Evolutionary conservation across 2,329 filamentous ascomycete genomes (phyloP).

Genomic region (Hymenotorrendiella dingleyae): DNA sequence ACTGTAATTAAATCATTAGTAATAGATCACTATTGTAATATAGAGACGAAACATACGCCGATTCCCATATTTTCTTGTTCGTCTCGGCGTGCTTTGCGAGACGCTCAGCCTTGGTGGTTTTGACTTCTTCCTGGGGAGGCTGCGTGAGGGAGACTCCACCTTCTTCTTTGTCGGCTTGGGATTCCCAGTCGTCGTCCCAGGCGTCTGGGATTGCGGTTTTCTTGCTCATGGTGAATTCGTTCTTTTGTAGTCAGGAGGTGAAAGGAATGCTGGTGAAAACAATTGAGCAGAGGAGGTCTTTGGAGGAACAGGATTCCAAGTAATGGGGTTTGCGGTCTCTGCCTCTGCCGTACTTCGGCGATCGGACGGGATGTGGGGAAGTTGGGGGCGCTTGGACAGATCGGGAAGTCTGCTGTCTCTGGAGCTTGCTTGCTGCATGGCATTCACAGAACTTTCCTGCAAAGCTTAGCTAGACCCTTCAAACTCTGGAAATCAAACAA

Average conservation of each 20-base stretch:
- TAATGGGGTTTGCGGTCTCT: too few relatives aligned
- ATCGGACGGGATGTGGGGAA: conserved; percentile 3
- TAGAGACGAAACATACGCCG: conserved; percentile 55
- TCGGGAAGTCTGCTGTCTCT: too few relatives aligned
- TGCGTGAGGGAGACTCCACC: conserved; percentile 13
- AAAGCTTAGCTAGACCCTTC: too few relatives aligned
- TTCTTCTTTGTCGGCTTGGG: conserved; percentile 57
- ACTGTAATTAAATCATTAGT: conserved; percentile 14
- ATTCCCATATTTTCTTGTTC: conserved; percentile 83
- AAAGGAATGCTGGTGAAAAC: too few relatives aligned
- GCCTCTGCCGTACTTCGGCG: conserved; percentile 2
- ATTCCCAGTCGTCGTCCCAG: conserved; percentile 88
- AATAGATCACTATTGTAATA: conserved; percentile 10
- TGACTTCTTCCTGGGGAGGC: conserved; percentile 19
- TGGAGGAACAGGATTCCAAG: too few relatives aligned
- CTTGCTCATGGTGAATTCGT: conserved; percentile 31
- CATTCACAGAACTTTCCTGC: too few relatives aligned
- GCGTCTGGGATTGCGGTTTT: conserved; percentile 58
- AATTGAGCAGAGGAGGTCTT: too few relatives aligned
- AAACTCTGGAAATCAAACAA: too few relatives aligned
- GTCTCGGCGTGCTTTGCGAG: conserved; percentile 74
- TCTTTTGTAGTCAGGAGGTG: too few relatives aligned
- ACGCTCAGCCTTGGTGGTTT: conserved; percentile 66
- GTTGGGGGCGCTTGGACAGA: too few relatives aligned
- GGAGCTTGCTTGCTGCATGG: too few relatives aligned